Base-by-base conservation (phyloP, 495 filamentous ascomycete genomes). In the Jackrogersella minutella region DNA sequence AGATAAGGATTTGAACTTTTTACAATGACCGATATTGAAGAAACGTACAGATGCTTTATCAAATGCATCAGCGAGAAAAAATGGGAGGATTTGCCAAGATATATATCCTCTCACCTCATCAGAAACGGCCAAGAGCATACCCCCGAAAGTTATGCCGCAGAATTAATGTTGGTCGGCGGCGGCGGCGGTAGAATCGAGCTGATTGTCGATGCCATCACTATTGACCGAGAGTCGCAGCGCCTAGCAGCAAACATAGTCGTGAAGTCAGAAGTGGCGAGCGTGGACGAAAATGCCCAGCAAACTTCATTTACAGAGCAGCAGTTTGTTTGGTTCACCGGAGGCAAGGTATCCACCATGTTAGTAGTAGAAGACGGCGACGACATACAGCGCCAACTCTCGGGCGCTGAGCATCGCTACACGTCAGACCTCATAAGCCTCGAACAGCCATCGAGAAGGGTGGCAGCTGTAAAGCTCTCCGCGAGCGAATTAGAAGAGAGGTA, bases 121-220 rank as follows among this genome's bases (percentile, higher is more conserved):
- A 74, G 66, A 63, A 72, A 74, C 28, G 54, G 66, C 39, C 62
- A 71, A 44, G 54, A 62, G n/a, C 47, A 62, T 13, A 64, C 64
- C 2, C 51, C 70, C 5, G 72, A 68, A 30, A 62, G 64, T n/a
- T 62, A 69, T 28, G 64, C 62, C 22, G 52, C 67, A 14, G 21
- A 61, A 28, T 52, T 71, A 30, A 72, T 58, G 33, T 36, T 62
- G 21, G 21, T 46, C 19, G 41, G 19, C 19, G 40, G 40, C 21
- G 41, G 16, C 26, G 57, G 53, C 22, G 70, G 70, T 16, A 47
- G 40, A 7, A 49, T 50, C 34, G 55, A 68, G 59, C 54, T 71
- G 14, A 46, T 53, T 26, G 39, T 65, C 19, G 28, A 72, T 61
- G 55, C 70, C 14, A 22, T 72, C 36, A 62, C 55, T 1, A 31